These are phyloP conservation scores for Castanopsis chinensis DNA, from an alignment of 306 rosid species.

Conservation along the genomic window DNA sequence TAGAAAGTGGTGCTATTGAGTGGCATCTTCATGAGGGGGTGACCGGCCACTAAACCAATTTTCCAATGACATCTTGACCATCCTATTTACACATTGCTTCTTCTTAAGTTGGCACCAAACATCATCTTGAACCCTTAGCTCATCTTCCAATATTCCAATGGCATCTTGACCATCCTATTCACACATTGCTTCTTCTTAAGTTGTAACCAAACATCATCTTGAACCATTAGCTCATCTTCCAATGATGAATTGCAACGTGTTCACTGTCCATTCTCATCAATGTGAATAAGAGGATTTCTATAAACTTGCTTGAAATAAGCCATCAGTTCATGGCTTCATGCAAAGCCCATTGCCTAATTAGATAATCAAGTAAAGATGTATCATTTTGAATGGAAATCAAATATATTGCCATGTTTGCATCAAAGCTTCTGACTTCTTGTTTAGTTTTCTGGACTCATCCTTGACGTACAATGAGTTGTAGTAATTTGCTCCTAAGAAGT, in stretches of 20 bases:
- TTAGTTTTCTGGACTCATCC: conserved; percentile 30
- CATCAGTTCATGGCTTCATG: conserved; percentile 3
- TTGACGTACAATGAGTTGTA: conserved; percentile 19
- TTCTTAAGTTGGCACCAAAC: too few relatives aligned
- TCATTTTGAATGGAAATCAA: not conserved
- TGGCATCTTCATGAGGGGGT: too few relatives aligned
- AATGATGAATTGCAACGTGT: conserved; percentile 51
- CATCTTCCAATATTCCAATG: too few relatives aligned
- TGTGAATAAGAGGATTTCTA: conserved; percentile 42
- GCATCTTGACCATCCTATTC: too few relatives aligned
- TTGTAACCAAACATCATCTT: too few relatives aligned
- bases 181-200: too few relatives aligned
- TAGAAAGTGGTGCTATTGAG: too few relatives aligned
- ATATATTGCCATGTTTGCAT: conserved; percentile 28
- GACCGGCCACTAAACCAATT: too few relatives aligned
- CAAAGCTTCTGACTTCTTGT: conserved; percentile 33
- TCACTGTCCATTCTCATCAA: conserved; percentile 56
- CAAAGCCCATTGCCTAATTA: conserved; percentile 28
- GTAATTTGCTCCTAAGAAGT: conserved; percentile 54
- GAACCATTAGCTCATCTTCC: conserved; percentile 51
- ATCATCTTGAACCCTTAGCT: too few relatives aligned
- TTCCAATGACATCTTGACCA: too few relatives aligned
- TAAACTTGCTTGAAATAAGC: conserved; percentile 32
- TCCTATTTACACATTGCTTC: too few relatives aligned
- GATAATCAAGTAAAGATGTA: conserved; percentile 28